A percentile compares a stretch with the other conserved stretches of the same genome.
These are phyloP conservation scores for Picochlorum sp. DNA, from an alignment of 139 green algal genomes.

Conservation along the genomic window DNA sequence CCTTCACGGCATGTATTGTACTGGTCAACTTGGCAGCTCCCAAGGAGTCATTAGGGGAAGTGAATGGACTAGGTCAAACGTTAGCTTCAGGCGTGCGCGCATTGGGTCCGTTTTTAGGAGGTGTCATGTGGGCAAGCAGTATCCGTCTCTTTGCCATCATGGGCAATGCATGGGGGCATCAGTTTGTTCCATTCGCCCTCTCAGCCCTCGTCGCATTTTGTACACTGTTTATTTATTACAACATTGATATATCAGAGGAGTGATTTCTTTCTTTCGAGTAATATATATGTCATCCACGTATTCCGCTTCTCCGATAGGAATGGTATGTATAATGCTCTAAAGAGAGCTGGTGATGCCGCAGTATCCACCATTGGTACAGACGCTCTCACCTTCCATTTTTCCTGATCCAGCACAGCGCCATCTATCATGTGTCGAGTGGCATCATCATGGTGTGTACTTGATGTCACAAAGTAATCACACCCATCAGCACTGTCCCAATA, in stretches of 20 bases:
- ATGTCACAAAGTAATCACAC: slow-evolving; percentile 36
- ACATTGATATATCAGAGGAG: no score
- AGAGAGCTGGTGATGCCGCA: slow-evolving; percentile 18
- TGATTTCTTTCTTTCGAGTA: slow-evolving; percentile 22
- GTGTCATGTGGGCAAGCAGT: slow-evolving; percentile 43
- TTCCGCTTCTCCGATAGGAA: slow-evolving; percentile 22
- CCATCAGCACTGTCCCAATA: slow-evolving; percentile 15
- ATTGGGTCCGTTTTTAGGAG: slow-evolving; percentile 44
- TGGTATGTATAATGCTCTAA: slow-evolving; percentile 45
- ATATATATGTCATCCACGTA: slow-evolving; percentile 19
- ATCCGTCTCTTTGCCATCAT: slow-evolving; percentile 21
- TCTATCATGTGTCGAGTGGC: background rate
- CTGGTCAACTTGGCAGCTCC: slow-evolving; percentile 41
- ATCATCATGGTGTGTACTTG: background rate
- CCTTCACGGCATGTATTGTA: slow-evolving; percentile 13
- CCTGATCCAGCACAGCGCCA: background rate
- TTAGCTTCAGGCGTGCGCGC: slow-evolving; percentile 47
- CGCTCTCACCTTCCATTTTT: slow-evolving; percentile 24
- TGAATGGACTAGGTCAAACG: slow-evolving; percentile 63
- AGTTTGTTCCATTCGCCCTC: slow-evolving; percentile 52
- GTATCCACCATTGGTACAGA: slow-evolving; percentile 27
- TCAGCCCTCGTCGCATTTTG: slow-evolving; percentile 17
- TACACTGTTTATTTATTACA: slow-evolving; percentile 18
- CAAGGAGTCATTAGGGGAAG: slow-evolving; percentile 33
- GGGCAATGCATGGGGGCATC: slow-evolving; percentile 21